These are phyloP conservation scores for Chlorophyllum brunneum DNA, from an alignment of 768 basidiomycete genomes.

Conservation along the genomic window DNA sequence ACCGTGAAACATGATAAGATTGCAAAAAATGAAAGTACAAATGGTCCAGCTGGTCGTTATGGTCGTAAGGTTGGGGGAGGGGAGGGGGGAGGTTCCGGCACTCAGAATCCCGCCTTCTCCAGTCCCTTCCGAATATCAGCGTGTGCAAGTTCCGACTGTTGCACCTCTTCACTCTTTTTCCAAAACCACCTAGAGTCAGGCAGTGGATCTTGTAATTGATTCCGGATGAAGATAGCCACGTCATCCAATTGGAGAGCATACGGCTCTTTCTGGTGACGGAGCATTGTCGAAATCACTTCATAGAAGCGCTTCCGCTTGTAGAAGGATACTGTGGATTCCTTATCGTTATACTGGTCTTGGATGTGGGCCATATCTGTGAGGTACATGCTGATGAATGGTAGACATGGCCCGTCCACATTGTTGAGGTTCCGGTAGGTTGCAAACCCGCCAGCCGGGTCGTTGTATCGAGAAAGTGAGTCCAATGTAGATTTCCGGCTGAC, in stretches of 20 bases:
- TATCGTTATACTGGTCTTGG: slow-evolving; percentile 46
- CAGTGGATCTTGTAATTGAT: slow-evolving; percentile 34
- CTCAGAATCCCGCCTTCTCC: slow-evolving; percentile 63
- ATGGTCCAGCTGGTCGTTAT: background rate
- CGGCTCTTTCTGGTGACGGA: slow-evolving; percentile 50
- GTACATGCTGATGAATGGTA: slow-evolving; percentile 67
- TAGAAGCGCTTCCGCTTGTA: slow-evolving; percentile 53
- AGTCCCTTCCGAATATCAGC: slow-evolving; percentile 66
- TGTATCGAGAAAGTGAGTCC: slow-evolving; percentile 49
- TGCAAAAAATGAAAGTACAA: background rate
- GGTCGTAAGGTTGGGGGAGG: background rate
- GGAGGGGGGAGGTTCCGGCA: background rate
- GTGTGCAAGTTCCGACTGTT: slow-evolving; percentile 53
- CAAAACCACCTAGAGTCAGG: slow-evolving; percentile 53
- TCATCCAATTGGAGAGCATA: slow-evolving; percentile 48
- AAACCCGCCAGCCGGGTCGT: slow-evolving; percentile 58
- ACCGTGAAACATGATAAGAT: background rate
- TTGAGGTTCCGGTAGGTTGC: slow-evolving; percentile 47
- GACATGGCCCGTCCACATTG: slow-evolving; percentile 51
- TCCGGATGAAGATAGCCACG: slow-evolving; percentile 44
- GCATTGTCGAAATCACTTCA: slow-evolving; percentile 49
- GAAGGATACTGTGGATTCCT: slow-evolving; percentile 42
- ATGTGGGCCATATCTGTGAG: slow-evolving; percentile 57
- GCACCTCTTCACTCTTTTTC: slow-evolving; percentile 56
- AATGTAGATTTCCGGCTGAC: slow-evolving; percentile 47